Evolutionary conservation across 192 early-diverging fungal species (phyloP).

Genomic region (Paraglomus brasilianum): DNA sequence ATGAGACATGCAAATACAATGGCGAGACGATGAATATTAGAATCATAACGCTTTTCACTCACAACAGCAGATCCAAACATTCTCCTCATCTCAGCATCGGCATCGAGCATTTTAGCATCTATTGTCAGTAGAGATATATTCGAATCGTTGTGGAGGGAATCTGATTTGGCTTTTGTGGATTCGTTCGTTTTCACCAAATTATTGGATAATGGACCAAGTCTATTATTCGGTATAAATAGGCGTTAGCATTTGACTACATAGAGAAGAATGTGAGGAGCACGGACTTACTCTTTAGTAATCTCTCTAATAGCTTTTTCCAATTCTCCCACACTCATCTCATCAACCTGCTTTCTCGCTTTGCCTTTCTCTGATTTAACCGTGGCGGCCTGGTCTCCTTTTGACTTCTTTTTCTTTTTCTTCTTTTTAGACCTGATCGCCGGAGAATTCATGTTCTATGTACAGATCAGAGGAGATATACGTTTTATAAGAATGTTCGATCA

Average conservation of each 20-base stretch:
- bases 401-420: slow-evolving; percentile 55
- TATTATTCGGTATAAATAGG: slow-evolving; percentile 5
- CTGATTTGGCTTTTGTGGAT: not conserved
- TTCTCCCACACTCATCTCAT: slow-evolving; percentile 61
- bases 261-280: not conserved
- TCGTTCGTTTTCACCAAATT: slow-evolving; percentile 18
- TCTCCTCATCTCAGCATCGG: slow-evolving; percentile 84
- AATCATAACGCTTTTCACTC: slow-evolving; percentile 30
- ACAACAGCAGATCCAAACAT: slow-evolving; percentile 89
- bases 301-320: slow-evolving; percentile 64
- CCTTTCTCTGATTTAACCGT: slow-evolving; percentile 21
- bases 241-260: not conserved
- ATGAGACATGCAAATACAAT: not conserved
- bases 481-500: too few species aligned
- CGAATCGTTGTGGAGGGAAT: slow-evolving; percentile 9
- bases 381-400: slow-evolving; percentile 31
- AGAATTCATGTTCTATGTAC: not conserved
- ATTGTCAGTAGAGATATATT: slow-evolving; percentile 45
- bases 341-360: slow-evolving; percentile 34
- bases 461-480: too few species aligned
- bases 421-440: slow-evolving; percentile 37
- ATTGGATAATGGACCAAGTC: slow-evolving; percentile 13
- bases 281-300: slow-evolving; percentile 57
- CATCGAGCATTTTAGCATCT: slow-evolving; percentile 71
- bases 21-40: not conserved